A percentile compares a stretch with the other conserved stretches of the same genome.
phyloP scores from a whole-genome alignment of 768 basidiomycete genomes.

The Xerocomellus amylosporus region DNA sequence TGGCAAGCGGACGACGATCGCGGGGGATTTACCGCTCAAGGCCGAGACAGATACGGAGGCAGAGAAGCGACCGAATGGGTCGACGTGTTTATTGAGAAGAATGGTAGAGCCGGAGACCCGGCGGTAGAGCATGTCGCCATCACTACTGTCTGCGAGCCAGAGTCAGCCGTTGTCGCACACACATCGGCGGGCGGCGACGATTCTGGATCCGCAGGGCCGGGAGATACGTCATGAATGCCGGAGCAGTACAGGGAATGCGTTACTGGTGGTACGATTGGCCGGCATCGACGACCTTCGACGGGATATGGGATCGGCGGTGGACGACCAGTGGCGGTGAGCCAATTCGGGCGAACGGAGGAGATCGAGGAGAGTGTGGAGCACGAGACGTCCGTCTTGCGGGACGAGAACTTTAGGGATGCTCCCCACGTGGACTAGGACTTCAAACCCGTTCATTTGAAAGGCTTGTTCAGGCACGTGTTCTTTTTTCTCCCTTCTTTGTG shows the following conservation, averaged over 20 bases:
- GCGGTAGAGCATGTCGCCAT: conserved; percentile 25
- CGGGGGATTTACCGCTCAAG: conserved; percentile 41
- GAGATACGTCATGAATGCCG: conserved; percentile 66
- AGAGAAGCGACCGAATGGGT: conserved; percentile 29
- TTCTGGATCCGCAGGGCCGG: conserved; percentile 66
- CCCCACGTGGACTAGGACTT: conserved; percentile 65
- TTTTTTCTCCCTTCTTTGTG: background rate
- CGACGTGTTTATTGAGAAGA: conserved; percentile 22
- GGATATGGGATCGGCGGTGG: conserved; percentile 43
- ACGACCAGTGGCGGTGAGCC: conserved; percentile 37
- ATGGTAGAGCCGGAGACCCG: conserved; percentile 21
- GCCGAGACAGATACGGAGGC: conserved; percentile 37
- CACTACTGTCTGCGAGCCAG: conserved; percentile 39
- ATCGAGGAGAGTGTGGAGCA: conserved; percentile 48
- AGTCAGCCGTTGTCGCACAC: conserved; percentile 58
- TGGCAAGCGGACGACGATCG: conserved; percentile 50
- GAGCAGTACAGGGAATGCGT: conserved; percentile 71
- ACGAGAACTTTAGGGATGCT: conserved; percentile 47
- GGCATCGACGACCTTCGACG: conserved; percentile 70
- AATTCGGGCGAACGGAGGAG: conserved; percentile 52
- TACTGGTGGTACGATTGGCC: conserved; percentile 60
- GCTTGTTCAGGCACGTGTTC: conserved; percentile 77
- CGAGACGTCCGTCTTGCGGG: conserved; percentile 32
- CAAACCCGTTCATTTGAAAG: conserved; percentile 95
- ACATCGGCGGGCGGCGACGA: conserved; percentile 75